Percentiles rank a stretch among this genome's conserved stretches.
Conservation (phyloP, 1,139 yeast genomes). For the Geotrichum fermentans region DNA sequence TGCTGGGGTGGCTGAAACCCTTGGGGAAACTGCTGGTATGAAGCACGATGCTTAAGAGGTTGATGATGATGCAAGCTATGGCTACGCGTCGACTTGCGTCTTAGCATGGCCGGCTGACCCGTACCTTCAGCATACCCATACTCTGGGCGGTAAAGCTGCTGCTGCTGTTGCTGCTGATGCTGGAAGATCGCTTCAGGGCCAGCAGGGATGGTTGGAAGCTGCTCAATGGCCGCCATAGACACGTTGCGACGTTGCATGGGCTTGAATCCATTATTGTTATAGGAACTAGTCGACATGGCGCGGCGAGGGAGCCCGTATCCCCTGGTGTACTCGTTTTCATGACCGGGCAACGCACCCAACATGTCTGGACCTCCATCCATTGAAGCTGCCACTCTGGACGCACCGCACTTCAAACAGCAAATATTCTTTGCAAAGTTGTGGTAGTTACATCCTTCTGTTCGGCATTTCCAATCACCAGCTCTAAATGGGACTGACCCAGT, state of each 20-base stretch:
- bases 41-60: neutral
- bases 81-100: conserved; percentile 1
- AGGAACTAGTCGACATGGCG: conserved; percentile 12
- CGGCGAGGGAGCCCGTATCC: conserved; percentile 9
- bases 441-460: conserved; percentile 69
- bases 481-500: conserved; percentile 65
- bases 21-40: conserved; percentile 1
- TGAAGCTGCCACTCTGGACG: conserved; percentile 56
- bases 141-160: neutral
- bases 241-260: conserved; percentile 5
- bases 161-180: conserved; percentile 8
- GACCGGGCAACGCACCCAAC: neutral
- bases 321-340: neutral
- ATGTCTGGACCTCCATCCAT: conserved; percentile 17
- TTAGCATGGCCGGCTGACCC: neutral
- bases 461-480: conserved; percentile 97
- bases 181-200: neutral
- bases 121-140: neutral
- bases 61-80: neutral
- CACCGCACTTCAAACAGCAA: conserved; percentile 83
- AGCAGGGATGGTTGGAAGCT: conserved; percentile 4
- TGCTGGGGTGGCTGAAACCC: neutral
- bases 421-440: conserved; percentile 92
- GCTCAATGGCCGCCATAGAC: conserved; percentile 3
- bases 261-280: neutral